A percentile compares a stretch with the other conserved stretches of the same genome.
phyloP scores from a whole-genome alignment of 73 alveolate species.

The Stentor coeruleus region DNA sequence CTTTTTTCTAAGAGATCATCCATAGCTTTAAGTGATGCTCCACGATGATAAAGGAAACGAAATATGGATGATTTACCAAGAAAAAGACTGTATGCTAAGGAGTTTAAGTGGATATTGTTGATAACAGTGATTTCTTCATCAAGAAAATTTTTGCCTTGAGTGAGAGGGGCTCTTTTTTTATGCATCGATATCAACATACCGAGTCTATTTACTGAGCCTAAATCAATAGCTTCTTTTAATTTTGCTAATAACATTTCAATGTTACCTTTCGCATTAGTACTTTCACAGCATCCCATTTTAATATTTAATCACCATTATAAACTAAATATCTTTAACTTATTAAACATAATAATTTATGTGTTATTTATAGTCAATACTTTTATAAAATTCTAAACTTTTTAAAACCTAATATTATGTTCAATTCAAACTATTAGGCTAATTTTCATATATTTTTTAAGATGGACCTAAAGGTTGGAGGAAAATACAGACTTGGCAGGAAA shows the following conservation, averaged over 20 bases:
- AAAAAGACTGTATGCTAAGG: neutral
- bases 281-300: neutral
- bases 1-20: neutral
- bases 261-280: neutral
- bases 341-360: too few relatives aligned
- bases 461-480: slow-evolving; percentile 71
- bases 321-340: too few relatives aligned
- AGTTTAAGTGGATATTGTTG: too few relatives aligned
- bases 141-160: neutral
- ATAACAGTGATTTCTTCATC: too few relatives aligned
- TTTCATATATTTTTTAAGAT: slow-evolving; percentile 51
- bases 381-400: too few relatives aligned
- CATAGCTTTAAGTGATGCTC: neutral
- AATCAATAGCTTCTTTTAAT: neutral
- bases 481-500: slow-evolving; percentile 71
- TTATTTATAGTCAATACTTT: too few relatives aligned
- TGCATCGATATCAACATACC: neutral
- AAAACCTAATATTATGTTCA: too few relatives aligned
- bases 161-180: too few relatives aligned
- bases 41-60: neutral
- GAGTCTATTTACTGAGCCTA: neutral
- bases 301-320: too few relatives aligned
- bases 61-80: neutral
- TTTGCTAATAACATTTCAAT: neutral
- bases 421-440: too few relatives aligned